phyloP scores from a whole-genome alignment of 2,329 filamentous ascomycete genomes.

The Nannizziopsis arthrosporioides region DNA sequence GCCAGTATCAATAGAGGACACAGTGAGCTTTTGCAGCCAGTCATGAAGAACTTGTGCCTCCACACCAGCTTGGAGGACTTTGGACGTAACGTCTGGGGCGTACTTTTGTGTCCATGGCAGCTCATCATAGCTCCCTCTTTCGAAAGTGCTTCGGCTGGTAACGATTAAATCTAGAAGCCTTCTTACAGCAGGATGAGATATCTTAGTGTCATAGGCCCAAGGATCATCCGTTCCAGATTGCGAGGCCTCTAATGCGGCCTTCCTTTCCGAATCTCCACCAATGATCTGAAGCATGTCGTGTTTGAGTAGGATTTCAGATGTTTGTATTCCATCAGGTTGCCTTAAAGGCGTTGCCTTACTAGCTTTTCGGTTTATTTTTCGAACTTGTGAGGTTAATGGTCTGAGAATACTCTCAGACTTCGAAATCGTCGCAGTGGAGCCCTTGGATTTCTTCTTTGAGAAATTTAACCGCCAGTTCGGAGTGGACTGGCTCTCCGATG shows the following conservation, averaged over 20 bases:
- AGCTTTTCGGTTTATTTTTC: too few species aligned
- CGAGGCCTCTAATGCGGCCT: not conserved
- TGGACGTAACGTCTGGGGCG: constrained; percentile 53
- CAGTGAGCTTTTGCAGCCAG: constrained; percentile 67
- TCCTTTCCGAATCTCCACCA: not conserved
- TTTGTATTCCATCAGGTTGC: constrained; percentile 3
- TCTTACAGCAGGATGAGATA: constrained; percentile 47
- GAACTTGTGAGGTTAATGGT: not conserved
- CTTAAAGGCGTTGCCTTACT: not conserved
- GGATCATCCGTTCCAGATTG: too few species aligned
- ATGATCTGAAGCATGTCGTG: not conserved
- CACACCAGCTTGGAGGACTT: constrained; percentile 63
- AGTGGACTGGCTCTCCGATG: not conserved
- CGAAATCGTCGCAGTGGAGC: constrained; percentile 23
- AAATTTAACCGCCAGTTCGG: not conserved
- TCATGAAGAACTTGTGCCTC: constrained; percentile 62
- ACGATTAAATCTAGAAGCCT: constrained; percentile 50
- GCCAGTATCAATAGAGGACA: constrained; percentile 63
- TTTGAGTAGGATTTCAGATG: constrained; percentile 1
- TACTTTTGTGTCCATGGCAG: constrained; percentile 76
- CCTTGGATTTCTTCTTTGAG: constrained; percentile 29
- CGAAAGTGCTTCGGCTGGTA: constrained; percentile 62
- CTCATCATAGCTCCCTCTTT: constrained; percentile 62
- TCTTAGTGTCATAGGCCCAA: constrained; percentile 16
- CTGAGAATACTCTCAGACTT: constrained; percentile 27